Evolutionary conservation across 2,329 filamentous ascomycete species (phyloP).

Genomic region (Fusarium neocosmosporiellum): DNA sequence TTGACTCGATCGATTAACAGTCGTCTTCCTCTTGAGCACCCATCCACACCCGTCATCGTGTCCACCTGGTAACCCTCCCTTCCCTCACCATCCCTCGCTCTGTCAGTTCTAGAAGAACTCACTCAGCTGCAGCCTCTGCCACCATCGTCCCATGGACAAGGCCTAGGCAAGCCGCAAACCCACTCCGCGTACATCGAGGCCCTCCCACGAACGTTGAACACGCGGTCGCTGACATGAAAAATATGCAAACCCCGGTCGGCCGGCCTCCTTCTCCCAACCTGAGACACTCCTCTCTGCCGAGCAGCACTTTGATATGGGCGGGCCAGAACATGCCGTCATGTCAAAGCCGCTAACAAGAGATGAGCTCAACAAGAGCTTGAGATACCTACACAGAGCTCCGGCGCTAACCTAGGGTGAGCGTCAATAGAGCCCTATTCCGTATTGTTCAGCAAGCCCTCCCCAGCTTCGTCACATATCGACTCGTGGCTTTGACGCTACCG

Average conservation of each 20-base stretch:
- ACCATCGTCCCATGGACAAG: neutral
- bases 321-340: neutral
- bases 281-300: neutral
- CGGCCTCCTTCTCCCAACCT: neutral
- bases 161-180: neutral
- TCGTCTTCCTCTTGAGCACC: neutral
- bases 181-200: neutral
- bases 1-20: neutral
- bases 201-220: neutral
- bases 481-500: conserved; percentile 30
- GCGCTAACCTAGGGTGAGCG: neutral
- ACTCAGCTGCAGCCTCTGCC: neutral
- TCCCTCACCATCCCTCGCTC: neutral
- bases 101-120: neutral
- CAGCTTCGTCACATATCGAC: conserved; percentile 18
- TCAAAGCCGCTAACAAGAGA: neutral
- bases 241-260: neutral
- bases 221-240: neutral
- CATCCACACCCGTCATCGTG: neutral
- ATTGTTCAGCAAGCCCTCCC: neutral
- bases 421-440: neutral
- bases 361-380: neutral
- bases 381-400: neutral
- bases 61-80: neutral
- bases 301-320: neutral